These are phyloP conservation scores for Harringtonia aguacate DNA, from an alignment of 2,329 filamentous ascomycete species.

Conservation along the genomic window DNA sequence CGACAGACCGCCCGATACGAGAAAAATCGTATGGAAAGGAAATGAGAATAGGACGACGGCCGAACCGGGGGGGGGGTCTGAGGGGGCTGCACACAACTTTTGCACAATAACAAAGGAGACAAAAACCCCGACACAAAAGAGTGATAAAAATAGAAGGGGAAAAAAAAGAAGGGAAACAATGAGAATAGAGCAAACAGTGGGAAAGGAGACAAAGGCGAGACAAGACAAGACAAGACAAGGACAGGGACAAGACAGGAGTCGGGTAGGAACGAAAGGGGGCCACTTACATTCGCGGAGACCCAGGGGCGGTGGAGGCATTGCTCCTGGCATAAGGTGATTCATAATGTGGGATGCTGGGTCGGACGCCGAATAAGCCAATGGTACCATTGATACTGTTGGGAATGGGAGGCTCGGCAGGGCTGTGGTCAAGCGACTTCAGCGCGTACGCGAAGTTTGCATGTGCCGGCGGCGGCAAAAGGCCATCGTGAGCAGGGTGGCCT, in stretches of 20 bases:
- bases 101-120: too few relatives aligned
- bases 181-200: too few relatives aligned
- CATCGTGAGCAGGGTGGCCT: conserved; percentile 15
- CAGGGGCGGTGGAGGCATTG: conserved; percentile 46
- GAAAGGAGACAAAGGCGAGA: too few relatives aligned
- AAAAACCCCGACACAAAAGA: too few relatives aligned
- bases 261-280: conserved; percentile 1
- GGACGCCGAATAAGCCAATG: conserved; percentile 17
- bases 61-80: too few relatives aligned
- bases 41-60: neutral
- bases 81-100: too few relatives aligned
- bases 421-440: conserved; percentile 20
- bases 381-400: conserved; percentile 26
- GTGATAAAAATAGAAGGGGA: conserved; percentile 6
- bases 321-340: conserved; percentile 47
- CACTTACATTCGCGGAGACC: conserved; percentile 48
- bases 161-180: neutral
- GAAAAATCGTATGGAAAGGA: conserved; percentile 9
- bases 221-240: too few relatives aligned
- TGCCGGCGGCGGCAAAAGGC: conserved; percentile 12
- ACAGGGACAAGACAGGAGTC: too few relatives aligned
- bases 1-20: too few relatives aligned
- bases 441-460: conserved; percentile 16
- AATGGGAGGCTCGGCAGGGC: neutral
- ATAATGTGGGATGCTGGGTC: conserved; percentile 23